Conservation (phyloP, 805 yeast genomes). For the Candida verbasci region DNA sequence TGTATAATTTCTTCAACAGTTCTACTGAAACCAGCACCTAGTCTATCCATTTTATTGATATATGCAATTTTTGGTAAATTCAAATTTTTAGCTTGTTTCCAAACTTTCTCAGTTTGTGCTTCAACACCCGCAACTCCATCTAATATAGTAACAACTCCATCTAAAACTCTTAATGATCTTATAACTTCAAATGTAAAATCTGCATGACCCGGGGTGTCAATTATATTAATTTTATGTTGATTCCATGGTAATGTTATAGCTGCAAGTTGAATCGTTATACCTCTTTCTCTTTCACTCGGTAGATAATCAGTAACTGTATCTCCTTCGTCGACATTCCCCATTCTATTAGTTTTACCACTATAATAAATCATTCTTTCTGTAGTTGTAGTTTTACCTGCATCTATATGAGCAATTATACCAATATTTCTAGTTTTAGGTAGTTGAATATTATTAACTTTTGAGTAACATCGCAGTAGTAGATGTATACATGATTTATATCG, state of each 20-base stretch:
- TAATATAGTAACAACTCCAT: conserved; percentile 88
- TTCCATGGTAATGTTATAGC: conserved; percentile 92
- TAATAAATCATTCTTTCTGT: conserved; percentile 94
- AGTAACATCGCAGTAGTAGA: conserved; percentile 1
- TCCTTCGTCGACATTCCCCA: conserved; percentile 95
- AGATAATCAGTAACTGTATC: conserved; percentile 93
- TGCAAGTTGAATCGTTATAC: conserved; percentile 95
- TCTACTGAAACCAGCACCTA: conserved; percentile 91
- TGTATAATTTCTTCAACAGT: conserved; percentile 81
- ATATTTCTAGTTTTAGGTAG: conserved; percentile 63
- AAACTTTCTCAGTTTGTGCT: conserved; percentile 95
- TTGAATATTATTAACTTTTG: conserved; percentile 24
- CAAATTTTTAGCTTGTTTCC: conserved; percentile 75
- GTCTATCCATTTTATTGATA: conserved; percentile 93
- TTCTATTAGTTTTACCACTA: conserved; percentile 70
- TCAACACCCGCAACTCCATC: conserved; percentile 99
- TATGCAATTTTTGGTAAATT: conserved; percentile 73
- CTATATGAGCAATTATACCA: conserved; percentile 98
- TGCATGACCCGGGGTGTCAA: conserved; percentile 98
- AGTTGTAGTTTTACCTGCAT: conserved; percentile 98
- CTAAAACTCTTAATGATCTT: conserved; percentile 82
- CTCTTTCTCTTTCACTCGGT: conserved; percentile 86
- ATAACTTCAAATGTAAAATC: conserved; percentile 95
- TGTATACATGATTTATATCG: neutral
- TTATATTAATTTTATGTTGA: conserved; percentile 69